phyloP scores from a whole-genome alignment of 805 yeast genomes.

The Myxozyma neotropica region DNA sequence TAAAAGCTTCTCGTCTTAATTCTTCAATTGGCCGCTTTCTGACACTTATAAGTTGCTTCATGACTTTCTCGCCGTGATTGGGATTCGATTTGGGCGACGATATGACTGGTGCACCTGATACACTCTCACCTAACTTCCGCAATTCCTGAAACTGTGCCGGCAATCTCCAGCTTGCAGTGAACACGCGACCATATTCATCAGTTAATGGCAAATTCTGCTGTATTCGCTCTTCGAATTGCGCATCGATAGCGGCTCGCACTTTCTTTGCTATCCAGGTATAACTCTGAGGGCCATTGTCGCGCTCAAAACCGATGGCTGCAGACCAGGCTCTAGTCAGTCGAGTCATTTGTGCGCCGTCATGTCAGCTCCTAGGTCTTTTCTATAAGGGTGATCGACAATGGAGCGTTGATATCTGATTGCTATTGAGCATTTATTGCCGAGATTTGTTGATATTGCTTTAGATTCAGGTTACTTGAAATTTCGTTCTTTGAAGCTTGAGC shows the following conservation, averaged over 20 bases:
- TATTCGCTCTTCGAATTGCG: constrained; percentile 4
- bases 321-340: neutral
- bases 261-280: neutral
- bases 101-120: neutral
- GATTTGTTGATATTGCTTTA: neutral
- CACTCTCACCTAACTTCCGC: neutral
- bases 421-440: neutral
- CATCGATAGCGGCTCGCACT: neutral
- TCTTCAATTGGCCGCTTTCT: neutral
- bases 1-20: constrained; percentile 5
- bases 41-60: neutral
- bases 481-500: neutral
- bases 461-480: no score
- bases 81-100: neutral
- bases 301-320: neutral
- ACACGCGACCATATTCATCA: constrained; percentile 23
- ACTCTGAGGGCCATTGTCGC: neutral
- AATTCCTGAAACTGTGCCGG: constrained; percentile 9
- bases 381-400: no score
- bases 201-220: neutral
- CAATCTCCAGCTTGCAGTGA: constrained; percentile 22
- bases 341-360: neutral
- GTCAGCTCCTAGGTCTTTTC: neutral
- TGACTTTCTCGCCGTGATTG: neutral
- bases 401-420: no score